phyloP scores from a whole-genome alignment of 108 stramenopile genomes.

The Discostella pseudostelligera region DNA sequence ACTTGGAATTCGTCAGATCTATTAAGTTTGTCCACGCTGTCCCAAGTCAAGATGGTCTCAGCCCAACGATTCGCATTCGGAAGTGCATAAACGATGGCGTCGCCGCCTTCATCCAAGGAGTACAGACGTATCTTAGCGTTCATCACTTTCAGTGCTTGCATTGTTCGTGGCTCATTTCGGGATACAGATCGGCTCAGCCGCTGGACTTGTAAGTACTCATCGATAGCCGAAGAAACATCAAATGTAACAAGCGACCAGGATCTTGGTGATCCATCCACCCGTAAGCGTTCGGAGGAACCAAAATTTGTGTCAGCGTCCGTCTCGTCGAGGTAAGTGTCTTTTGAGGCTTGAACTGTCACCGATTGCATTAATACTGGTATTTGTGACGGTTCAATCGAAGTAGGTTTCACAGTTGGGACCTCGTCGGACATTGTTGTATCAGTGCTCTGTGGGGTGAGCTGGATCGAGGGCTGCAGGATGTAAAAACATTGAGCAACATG shows the following conservation, averaged over 20 bases:
- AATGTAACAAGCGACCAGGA: slow-evolving; percentile 1
- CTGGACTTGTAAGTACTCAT: neutral
- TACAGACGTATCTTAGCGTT: slow-evolving; percentile 1
- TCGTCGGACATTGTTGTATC: neutral
- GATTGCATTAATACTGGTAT: neutral
- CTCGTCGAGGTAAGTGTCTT: slow-evolving; percentile 5
- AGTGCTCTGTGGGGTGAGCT: neutral
- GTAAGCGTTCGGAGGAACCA: neutral
- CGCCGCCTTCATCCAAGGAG: slow-evolving; percentile 2
- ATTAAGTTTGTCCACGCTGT: slow-evolving; percentile 3
- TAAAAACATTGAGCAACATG: neutral
- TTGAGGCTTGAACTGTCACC: neutral
- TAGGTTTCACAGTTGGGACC: neutral
- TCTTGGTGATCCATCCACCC: slow-evolving; percentile 5
- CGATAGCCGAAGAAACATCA: slow-evolving; percentile 3
- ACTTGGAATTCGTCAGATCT: slow-evolving; percentile 9
- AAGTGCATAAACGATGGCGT: neutral
- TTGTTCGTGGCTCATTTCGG: neutral
- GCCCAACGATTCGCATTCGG: slow-evolving; percentile 1
- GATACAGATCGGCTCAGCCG: neutral
- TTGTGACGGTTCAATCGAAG: neutral
- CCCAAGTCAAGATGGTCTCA: slow-evolving; percentile 15
- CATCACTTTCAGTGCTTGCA: neutral
- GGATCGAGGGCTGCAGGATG: slow-evolving; percentile 1
- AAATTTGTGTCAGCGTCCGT: neutral